Percentiles rank a stretch among this genome's conserved stretches.
These are phyloP conservation scores for Fusarium sp. DNA, from an alignment of 2,329 filamentous ascomycete species.

Conservation along the genomic window DNA sequence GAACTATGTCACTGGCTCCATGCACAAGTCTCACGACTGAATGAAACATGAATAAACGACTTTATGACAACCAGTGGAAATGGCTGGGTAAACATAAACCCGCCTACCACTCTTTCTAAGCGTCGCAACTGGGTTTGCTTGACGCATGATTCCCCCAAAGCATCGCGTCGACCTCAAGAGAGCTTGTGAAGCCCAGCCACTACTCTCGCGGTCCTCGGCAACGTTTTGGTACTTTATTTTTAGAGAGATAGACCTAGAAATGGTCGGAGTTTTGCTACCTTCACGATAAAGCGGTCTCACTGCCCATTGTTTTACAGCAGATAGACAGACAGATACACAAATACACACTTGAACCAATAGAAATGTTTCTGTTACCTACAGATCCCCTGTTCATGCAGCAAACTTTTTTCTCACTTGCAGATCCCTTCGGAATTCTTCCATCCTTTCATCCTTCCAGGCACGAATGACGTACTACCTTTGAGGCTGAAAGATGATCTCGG, in stretches of 20 bases:
- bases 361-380: not conserved
- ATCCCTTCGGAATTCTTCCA: not conserved
- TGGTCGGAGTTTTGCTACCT: slow-evolving; percentile 11
- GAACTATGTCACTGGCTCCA: slow-evolving; percentile 74
- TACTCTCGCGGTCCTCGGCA: slow-evolving; percentile 12
- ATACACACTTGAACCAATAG: slow-evolving; percentile 1
- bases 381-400: not conserved
- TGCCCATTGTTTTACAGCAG: not conserved
- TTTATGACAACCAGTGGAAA: slow-evolving; percentile 12
- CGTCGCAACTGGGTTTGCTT: slow-evolving; percentile 26
- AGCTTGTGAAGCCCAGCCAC: slow-evolving; percentile 11
- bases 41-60: slow-evolving; percentile 16
- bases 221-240: not conserved
- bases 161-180: slow-evolving; percentile 21
- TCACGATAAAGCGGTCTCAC: not conserved
- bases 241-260: slow-evolving; percentile 6
- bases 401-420: not conserved
- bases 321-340: slow-evolving; percentile 1
- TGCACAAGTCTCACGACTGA: slow-evolving; percentile 56
- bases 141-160: slow-evolving; percentile 10
- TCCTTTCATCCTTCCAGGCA: not conserved
- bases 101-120: not conserved
- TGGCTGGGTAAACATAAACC: not conserved
- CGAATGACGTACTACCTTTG: slow-evolving; percentile 3
- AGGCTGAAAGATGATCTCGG: slow-evolving; percentile 7